Evolutionary conservation across 2,329 filamentous ascomycete species (phyloP).

Genomic region (Fusarium brachygibbosum): DNA sequence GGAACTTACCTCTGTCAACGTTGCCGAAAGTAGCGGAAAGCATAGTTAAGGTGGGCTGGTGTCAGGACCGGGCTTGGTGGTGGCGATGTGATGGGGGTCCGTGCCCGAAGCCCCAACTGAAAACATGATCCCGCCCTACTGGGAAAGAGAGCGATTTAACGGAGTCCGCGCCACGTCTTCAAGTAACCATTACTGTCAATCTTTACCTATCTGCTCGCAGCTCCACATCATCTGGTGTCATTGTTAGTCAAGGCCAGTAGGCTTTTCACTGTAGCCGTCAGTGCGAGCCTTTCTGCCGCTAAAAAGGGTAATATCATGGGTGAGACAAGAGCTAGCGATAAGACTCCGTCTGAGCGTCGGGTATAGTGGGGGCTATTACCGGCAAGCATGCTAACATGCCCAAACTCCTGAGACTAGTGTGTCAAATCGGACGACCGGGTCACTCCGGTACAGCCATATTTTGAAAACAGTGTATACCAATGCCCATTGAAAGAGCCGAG

Average conservation of each 20-base stretch:
- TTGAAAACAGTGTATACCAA: neutral
- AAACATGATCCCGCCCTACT: neutral
- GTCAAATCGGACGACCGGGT: neutral
- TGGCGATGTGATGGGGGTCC: neutral
- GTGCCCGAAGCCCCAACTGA: constrained; percentile 2
- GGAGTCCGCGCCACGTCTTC: neutral
- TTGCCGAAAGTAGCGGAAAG: neutral
- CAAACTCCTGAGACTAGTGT: neutral
- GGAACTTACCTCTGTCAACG: neutral
- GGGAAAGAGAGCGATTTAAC: neutral
- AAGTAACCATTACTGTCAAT: neutral
- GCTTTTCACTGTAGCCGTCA: neutral
- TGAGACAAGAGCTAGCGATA: neutral
- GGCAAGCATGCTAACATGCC: neutral
- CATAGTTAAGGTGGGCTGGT: neutral
- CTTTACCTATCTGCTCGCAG: neutral
- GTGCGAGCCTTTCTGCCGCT: neutral
- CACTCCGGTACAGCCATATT: neutral
- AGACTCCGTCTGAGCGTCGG: neutral
- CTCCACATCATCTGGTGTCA: neutral
- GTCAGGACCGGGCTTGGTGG: neutral
- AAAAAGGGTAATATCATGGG: neutral
- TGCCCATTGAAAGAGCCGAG: neutral
- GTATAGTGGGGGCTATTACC: neutral
- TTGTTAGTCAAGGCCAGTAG: neutral